Base-by-base conservation (phyloP, 306 rosid genomes). In the Malus sylvestris region DNA sequence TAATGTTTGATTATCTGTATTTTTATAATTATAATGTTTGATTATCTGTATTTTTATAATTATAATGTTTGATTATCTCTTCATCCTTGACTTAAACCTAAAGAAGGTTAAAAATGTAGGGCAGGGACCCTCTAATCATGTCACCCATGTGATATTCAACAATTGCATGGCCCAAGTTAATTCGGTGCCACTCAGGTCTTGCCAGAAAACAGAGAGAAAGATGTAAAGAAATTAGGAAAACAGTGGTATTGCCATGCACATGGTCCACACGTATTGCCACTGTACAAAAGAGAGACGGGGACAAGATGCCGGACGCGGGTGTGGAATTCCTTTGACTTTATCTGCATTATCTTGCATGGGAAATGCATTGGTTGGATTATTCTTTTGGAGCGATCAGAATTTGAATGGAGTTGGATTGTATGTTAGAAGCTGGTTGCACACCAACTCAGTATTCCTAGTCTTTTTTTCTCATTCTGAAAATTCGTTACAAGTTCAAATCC, bases 61-160 rank as follows among this genome's bases (percentile, higher is more conserved):
- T 49, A 49, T 49, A 49, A 46, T 46, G 53, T 46, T 46, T 70
- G 62, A 20, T 32, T 20, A 32, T 33, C 75, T 53, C 22, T 33
- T n/a, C 22, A 32, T 53, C 38, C 2, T 32, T 52, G 7, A 20
- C 12, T 33, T 33, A 58, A 58, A 38, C 18, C 18, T 4, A n/a
- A 23, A 59, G 9, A 61, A 44, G 2, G 42, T 73, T 33, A 14
- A 25, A 60, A 60, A 73, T 18, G 29, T 9, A 2, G 27, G 18
- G 38, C 18, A 35, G 66, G 55, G 77, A 33, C 77, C 67, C 69
- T 25, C 8, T 73, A 42, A 42, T 73, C 51, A 60, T 73, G 68
- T 25, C 15, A 73, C 30, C 58, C 68, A 60, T 73, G 77, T 60
- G 77, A 60, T 44, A 12, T 60, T 20, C 77, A 60, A 58, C 27